phyloP scores from a whole-genome alignment of 1,284 basidiomycete species.

The Omphalotus olearius region DNA sequence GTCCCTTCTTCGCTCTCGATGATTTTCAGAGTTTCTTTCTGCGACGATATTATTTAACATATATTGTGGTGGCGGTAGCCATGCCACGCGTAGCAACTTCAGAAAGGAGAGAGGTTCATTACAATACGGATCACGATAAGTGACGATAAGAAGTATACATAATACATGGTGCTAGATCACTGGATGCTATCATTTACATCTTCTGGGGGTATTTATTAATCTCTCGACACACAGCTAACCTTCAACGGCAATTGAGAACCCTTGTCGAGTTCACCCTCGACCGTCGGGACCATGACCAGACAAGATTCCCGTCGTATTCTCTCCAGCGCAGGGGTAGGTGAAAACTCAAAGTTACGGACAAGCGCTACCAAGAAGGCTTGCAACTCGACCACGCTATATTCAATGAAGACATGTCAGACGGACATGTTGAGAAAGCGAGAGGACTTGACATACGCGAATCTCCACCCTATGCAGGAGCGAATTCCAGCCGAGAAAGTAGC shows the following conservation, averaged over 20 bases:
- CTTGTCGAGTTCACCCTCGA: slow-evolving; percentile 40
- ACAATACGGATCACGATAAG: too few species aligned
- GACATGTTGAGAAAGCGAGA: slow-evolving; percentile 5
- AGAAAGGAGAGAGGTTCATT: too few species aligned
- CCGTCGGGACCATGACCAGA: slow-evolving; percentile 41
- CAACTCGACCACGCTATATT: slow-evolving; percentile 39
- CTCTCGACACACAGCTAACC: slow-evolving; percentile 29
- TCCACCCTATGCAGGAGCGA: slow-evolving; percentile 45
- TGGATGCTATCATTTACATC: too few species aligned
- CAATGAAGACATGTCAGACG: background rate
- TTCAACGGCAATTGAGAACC: slow-evolving; percentile 46
- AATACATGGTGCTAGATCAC: too few species aligned
- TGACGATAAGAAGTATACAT: too few species aligned
- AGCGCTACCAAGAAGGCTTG: slow-evolving; percentile 47
- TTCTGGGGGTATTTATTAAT: too few species aligned
- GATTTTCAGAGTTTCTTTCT: too few species aligned
- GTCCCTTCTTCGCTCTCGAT: too few species aligned
- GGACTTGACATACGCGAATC: slow-evolving; percentile 36
- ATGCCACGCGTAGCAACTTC: too few species aligned
- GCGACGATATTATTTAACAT: too few species aligned
- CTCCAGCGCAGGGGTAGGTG: slow-evolving; percentile 31
- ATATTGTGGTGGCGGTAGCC: too few species aligned
- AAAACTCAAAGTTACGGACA: slow-evolving; percentile 44
- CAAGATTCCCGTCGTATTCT: slow-evolving; percentile 36
- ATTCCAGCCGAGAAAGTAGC: slow-evolving; percentile 42